Base-by-base conservation (phyloP, 352 stramenopile genomes). In the Phytophthora palmivora region DNA sequence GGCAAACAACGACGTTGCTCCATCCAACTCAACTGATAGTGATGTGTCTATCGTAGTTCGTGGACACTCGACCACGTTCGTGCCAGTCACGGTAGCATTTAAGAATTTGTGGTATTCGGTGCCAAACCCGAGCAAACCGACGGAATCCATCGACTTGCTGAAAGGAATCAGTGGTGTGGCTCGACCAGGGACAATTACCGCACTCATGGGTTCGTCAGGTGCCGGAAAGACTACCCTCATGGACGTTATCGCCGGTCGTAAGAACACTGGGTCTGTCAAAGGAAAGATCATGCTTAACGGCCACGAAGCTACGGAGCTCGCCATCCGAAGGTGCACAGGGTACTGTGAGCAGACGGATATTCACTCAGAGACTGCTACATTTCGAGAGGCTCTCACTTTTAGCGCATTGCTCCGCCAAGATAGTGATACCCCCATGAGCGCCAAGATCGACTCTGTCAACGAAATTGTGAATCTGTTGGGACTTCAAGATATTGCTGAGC, bases 231-330 rank as follows among this genome's bases (percentile, higher is more conserved):
- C 63, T 7, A 71, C 63, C 8, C 72, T 98, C 6, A 86, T 97
- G 58, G 91, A 98, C 72, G 91, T 98, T 3, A 88, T 98, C 36
- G 87, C 91, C 1, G 68, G 94, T 12, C 76, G 92, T 45, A 98
- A 98, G 71, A 91, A 72, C 24, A 61, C 53, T 21, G 91, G 92
- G 18, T 72, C 32, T 9, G 72, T 96, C 43, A 68, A 58, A 45
- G 91, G 92, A 21, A 56, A 89, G 8, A 82, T 98, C 52, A 55
- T 74, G 18, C 47, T 97, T 9, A 97, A 97, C 67, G 91, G 92
- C 37, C 79, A 88, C 51, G 44, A 70, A 6, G 70, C 58, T 11
- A 74, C 42, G n/a, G 37, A 67, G 7, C 50, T 75, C 8, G 54
- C 54, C 7, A 68, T 72, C 11, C 63, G 51, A 9, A 51, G 56